Conservation (phyloP, 805 yeast species). For the Starmerella potacharoeniae region DNA sequence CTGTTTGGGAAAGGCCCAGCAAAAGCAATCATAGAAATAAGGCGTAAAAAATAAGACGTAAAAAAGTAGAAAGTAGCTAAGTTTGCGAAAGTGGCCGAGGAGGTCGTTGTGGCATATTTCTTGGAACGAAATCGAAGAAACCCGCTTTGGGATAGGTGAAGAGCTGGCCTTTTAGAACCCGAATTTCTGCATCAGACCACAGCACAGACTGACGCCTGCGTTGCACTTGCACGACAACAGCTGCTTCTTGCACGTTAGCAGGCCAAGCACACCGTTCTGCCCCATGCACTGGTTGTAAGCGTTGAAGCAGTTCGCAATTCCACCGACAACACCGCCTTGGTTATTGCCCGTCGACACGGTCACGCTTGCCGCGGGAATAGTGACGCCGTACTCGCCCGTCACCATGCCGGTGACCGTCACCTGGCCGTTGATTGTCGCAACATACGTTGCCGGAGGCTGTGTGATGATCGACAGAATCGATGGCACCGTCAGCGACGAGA, state of each 20-base stretch:
- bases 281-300: slow-evolving; percentile 16
- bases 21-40: neutral
- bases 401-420: slow-evolving; percentile 14
- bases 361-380: slow-evolving; percentile 2
- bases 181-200: slow-evolving; percentile 15
- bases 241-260: slow-evolving; percentile 19
- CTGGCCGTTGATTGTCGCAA: slow-evolving; percentile 12
- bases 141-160: neutral
- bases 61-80: neutral
- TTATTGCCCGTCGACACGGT: slow-evolving; percentile 13
- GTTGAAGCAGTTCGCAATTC: slow-evolving; percentile 20
- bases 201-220: slow-evolving; percentile 22
- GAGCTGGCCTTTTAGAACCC: neutral
- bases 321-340: slow-evolving; percentile 16
- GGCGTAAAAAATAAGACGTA: neutral
- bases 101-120: neutral
- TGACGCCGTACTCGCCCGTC: slow-evolving; percentile 8
- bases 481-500: slow-evolving; percentile 10
- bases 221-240: slow-evolving; percentile 24
- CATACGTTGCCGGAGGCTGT: slow-evolving; percentile 10
- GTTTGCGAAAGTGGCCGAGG: neutral
- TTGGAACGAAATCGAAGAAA: neutral
- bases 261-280: slow-evolving; percentile 8
- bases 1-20: no score
- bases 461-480: slow-evolving; percentile 15